A percentile compares a stretch with the other conserved stretches of the same genome.
phyloP scores from a whole-genome alignment of 139 green algal species.

The Astrephomene gubernaculifera region DNA sequence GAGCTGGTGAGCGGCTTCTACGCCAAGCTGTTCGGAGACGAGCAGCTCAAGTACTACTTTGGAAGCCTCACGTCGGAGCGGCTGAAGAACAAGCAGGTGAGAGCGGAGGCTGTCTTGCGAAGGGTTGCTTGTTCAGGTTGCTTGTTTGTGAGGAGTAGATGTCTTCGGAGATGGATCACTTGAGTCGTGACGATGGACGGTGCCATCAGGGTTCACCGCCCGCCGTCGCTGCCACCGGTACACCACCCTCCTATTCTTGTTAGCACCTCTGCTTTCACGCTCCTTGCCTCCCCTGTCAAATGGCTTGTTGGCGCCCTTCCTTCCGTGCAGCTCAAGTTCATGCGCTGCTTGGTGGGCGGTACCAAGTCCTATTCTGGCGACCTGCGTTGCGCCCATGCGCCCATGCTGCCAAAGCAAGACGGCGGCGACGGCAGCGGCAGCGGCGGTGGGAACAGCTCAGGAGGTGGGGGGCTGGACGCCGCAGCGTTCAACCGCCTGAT shows the following conservation, averaged over 20 bases:
- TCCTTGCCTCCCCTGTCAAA: no score
- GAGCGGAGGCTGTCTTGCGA: no score
- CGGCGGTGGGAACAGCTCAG: background rate
- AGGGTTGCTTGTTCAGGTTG: no score
- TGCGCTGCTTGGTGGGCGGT: slow-evolving; percentile 26
- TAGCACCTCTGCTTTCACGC: no score
- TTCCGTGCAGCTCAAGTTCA: slow-evolving; percentile 37
- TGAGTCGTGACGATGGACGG: no score
- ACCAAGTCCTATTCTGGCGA: background rate
- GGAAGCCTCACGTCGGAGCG: background rate
- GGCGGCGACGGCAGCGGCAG: background rate
- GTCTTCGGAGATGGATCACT: no score
- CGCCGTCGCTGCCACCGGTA: no score
- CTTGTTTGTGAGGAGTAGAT: no score
- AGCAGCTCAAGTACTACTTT: slow-evolving; percentile 42
- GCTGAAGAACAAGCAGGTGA: slow-evolving; percentile 25
- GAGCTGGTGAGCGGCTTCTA: slow-evolving; percentile 21
- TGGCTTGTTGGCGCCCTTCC: no score
- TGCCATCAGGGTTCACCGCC: no score
- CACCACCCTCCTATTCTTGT: no score
- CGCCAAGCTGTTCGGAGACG: slow-evolving; percentile 10
- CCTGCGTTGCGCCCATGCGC: background rate
- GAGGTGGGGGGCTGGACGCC: background rate
- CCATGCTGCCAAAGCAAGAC: background rate
- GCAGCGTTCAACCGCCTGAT: background rate